Conservation (phyloP, 225 moss, liverwort and hornwort genomes). For the Lunularia cruciata region DNA sequence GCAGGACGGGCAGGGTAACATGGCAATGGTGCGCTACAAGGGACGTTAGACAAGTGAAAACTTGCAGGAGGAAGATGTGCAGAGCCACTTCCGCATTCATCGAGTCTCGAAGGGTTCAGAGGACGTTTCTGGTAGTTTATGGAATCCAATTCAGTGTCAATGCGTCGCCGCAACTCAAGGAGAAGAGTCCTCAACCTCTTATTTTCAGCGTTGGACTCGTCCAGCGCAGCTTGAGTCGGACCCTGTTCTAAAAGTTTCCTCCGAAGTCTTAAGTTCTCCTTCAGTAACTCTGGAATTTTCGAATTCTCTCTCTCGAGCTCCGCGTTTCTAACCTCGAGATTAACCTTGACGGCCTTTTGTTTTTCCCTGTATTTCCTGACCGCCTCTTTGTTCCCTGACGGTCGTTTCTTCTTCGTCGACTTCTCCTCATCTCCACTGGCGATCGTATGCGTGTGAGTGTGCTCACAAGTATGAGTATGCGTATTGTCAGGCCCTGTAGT, state of each 20-base stretch:
- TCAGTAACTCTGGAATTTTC: conserved; percentile 79
- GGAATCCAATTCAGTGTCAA: conserved; percentile 58
- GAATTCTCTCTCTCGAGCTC: conserved; percentile 92
- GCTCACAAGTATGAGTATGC: conserved; percentile 95
- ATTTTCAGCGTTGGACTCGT: conserved; percentile 53
- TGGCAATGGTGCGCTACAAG: conserved; percentile 34
- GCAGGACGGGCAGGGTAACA: conserved; percentile 39
- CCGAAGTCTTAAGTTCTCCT: conserved; percentile 57
- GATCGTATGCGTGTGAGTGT: conserved; percentile 94
- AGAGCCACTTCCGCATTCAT: conserved; percentile 5
- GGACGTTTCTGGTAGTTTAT: conserved; percentile 22
- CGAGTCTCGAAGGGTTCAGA: conserved; percentile 25
- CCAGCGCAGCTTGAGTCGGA: conserved; percentile 61
- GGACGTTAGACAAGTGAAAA: conserved; percentile 6
- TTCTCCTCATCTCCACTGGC: conserved; percentile 53
- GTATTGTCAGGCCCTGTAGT: conserved; percentile 81
- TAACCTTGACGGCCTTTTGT: conserved; percentile 95
- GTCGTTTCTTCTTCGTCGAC: conserved; percentile 74
- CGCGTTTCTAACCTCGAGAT: conserved; percentile 79
- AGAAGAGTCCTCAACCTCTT: conserved; percentile 64
- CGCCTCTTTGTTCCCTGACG: conserved; percentile 89
- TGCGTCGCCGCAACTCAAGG: conserved; percentile 61
- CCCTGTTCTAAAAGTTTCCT: conserved; percentile 52
- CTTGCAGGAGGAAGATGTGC: not conserved
- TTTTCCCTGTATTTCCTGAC: conserved; percentile 98